Base-by-base conservation (phyloP, 306 rosid species). In the Amphicarpaea edgeworthii region DNA sequence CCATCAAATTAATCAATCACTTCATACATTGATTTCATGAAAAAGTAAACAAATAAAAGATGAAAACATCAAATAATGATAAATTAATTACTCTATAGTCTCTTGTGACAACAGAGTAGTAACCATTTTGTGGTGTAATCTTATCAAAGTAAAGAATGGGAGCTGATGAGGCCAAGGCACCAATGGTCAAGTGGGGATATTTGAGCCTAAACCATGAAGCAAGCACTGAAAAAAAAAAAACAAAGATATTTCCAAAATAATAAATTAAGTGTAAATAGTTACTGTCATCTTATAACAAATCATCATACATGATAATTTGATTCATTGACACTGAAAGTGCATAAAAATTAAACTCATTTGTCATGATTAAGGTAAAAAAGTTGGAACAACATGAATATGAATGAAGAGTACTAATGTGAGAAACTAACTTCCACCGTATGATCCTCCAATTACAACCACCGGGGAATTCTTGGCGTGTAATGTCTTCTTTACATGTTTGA, bases 141-240 rank as follows among this genome's bases (percentile, higher is more conserved):
- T 82, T 43, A 10, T 93, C 90, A 3, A 90, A 90, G 73, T 88
- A 88, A 37, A 90, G 96, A 8, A 92, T 79, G 59, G 97, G 97
- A 54, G 97, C 93, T 8, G 96, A 93, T 11, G 97, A 93, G 11
- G 97, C 97, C 12, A 93, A 40, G 41, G 97, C 96, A 69, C 92
- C 97, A 7, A 90, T 71, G 9, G 96, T 80, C 5, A 93, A 9
- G 49, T 93, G 96, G 6, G 97, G 96, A 82, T 93, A 93, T 75
- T 93, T 93, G 15, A 93, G 86, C 68, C 97, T 87, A 74, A 93
- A 93, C 97, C 97, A 90, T 37, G 97, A 66, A 38, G 97, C 93
- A 69, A 92, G 83, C 97, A 92, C 97, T 92, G 82, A 68, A 81
- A 79, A 11, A 68, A 81, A 79, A 11, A 50, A 55, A 3, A 54